A percentile compares a stretch with the other conserved stretches of the same genome.
Conservation (phyloP, 2,329 filamentous ascomycete genomes). For the Penicillium occitanis region DNA sequence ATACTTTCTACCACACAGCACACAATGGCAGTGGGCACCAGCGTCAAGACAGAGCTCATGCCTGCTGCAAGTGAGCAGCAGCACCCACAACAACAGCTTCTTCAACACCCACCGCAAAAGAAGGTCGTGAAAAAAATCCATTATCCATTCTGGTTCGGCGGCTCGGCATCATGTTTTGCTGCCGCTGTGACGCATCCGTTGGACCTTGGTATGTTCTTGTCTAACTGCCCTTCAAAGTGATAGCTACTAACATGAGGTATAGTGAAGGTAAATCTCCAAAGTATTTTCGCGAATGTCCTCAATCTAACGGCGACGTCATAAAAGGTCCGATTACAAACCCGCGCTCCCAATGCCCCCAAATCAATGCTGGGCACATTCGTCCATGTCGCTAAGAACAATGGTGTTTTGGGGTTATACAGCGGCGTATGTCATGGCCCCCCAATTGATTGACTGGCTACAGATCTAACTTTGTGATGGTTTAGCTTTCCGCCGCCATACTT, state of each 20-base stretch:
- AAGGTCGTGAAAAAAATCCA: slow-evolving; percentile 41
- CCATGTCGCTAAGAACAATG: slow-evolving; percentile 75
- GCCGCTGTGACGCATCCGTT: slow-evolving; percentile 90
- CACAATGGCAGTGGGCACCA: slow-evolving; percentile 21
- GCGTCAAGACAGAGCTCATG: slow-evolving; percentile 19
- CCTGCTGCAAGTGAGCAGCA: slow-evolving; percentile 9
- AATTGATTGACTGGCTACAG: background rate
- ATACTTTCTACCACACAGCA: background rate
- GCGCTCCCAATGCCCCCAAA: slow-evolving; percentile 69
- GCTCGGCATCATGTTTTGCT: slow-evolving; percentile 88
- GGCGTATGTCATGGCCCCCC: slow-evolving; percentile 56
- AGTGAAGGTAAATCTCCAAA: slow-evolving; percentile 55
- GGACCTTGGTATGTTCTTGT: slow-evolving; percentile 66
- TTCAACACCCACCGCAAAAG: background rate
- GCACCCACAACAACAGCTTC: background rate
- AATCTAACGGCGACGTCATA: slow-evolving; percentile 22
- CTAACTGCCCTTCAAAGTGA: background rate
- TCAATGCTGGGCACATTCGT: slow-evolving; percentile 83
- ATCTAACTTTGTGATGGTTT: background rate
- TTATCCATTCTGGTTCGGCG: slow-evolving; percentile 95
- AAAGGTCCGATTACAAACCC: slow-evolving; percentile 84
- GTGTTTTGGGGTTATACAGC: slow-evolving; percentile 78
- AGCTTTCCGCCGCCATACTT: slow-evolving; percentile 84
- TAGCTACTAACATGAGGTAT: slow-evolving; percentile 24
- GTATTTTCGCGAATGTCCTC: slow-evolving; percentile 19